Conservation (phyloP, 2,329 filamentous ascomycete genomes). For the Tolypocladium pustulatum region DNA sequence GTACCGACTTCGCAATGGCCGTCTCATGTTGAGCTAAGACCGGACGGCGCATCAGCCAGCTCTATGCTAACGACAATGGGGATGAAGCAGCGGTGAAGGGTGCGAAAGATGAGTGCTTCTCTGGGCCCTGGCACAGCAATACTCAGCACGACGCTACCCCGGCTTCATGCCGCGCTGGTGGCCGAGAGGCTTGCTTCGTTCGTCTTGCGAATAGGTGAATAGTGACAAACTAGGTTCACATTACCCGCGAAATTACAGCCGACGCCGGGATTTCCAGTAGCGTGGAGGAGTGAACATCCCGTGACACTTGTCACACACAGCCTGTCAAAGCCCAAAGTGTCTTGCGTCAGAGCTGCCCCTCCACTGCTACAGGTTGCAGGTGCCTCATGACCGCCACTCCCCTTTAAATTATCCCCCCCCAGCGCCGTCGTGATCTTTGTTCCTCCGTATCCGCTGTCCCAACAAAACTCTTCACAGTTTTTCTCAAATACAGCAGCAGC, state of each 20-base stretch:
- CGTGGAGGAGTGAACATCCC: background rate
- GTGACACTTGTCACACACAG: background rate
- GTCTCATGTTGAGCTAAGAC: background rate
- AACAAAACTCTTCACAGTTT: background rate
- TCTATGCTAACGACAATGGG: background rate
- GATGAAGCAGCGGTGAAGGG: background rate
- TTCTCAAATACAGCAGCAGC: background rate
- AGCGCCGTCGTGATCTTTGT: background rate
- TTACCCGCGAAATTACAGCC: background rate
- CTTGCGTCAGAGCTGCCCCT: conserved; percentile 4
- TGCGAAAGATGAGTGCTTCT: background rate
- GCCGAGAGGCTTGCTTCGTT: background rate
- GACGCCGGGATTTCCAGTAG: background rate
- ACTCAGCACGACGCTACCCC: background rate
- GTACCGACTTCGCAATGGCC: background rate
- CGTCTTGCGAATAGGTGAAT: background rate
- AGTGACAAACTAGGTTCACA: background rate
- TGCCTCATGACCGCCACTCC: background rate
- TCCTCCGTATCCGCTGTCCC: background rate
- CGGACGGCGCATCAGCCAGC: background rate
- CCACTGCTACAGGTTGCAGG: background rate
- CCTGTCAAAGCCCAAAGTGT: background rate
- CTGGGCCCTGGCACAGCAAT: background rate
- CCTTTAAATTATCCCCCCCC: background rate
- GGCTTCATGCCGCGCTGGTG: background rate